Conservation (phyloP, 2,329 filamentous ascomycete genomes). For the Epichloe bromicola region DNA sequence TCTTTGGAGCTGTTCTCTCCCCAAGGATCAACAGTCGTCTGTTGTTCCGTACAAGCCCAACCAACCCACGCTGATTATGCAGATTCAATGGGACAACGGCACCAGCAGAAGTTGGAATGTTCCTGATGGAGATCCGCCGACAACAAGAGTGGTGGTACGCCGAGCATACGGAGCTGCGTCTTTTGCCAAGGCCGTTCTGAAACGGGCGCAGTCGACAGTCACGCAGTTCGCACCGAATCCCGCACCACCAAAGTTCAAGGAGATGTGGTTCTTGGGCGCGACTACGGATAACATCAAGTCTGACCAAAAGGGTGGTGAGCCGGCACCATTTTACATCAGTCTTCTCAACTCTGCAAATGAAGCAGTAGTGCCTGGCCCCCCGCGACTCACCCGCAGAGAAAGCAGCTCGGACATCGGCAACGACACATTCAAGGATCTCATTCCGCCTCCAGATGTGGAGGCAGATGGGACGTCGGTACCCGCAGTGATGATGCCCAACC, state of each 20-base stretch:
- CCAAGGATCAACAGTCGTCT: conserved; percentile 59
- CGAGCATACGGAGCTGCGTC: conserved; percentile 14
- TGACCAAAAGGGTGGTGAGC: conserved; percentile 63
- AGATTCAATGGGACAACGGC: conserved; percentile 61
- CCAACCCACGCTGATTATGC: conserved; percentile 66
- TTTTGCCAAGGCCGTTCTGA: conserved; percentile 13
- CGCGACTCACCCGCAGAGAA: conserved; percentile 14
- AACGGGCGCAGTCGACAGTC: conserved; percentile 7
- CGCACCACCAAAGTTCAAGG: conserved; percentile 45
- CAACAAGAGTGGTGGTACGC: conserved; percentile 11
- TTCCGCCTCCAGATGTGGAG: conserved; percentile 51
- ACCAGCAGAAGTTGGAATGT: conserved; percentile 37
- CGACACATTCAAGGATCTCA: conserved; percentile 24
- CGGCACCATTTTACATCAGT: conserved; percentile 79
- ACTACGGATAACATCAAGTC: conserved; percentile 64
- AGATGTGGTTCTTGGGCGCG: conserved; percentile 72
- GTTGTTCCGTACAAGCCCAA: conserved; percentile 50
- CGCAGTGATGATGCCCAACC: conserved; percentile 58
- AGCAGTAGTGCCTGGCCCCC: conserved; percentile 15
- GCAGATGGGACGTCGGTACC: conserved; percentile 59
- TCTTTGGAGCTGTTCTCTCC: conserved; percentile 76
- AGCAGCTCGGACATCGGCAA: conserved; percentile 10
- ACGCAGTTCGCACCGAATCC: conserved; percentile 37
- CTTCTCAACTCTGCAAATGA: conserved; percentile 39
- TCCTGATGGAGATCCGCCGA: conserved; percentile 24